A percentile compares a stretch with the other conserved stretches of the same genome.
phyloP scores from a whole-genome alignment of 2,329 filamentous ascomycete genomes.

The Neopestalotiopsis rosae region DNA sequence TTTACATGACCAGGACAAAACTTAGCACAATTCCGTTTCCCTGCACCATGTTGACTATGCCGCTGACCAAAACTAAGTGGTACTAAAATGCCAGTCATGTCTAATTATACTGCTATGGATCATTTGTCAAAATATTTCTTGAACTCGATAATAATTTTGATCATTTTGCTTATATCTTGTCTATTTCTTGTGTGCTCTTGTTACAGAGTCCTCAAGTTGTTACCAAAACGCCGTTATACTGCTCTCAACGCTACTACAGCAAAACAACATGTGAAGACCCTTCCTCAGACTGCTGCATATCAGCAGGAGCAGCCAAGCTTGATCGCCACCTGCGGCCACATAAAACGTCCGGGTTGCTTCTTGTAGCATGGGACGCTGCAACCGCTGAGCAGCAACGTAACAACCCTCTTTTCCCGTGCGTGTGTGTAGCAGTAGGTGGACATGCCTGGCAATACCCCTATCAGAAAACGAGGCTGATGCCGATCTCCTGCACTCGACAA shows the following conservation, averaged over 20 bases:
- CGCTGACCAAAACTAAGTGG: too few relatives aligned
- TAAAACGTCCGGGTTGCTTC: background rate
- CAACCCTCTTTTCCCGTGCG: background rate
- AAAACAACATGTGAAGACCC: background rate
- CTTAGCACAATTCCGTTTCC: too few relatives aligned
- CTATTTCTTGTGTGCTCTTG: background rate
- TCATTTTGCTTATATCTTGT: too few relatives aligned
- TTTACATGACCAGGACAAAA: background rate
- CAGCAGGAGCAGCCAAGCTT: background rate
- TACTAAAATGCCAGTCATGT: too few relatives aligned
- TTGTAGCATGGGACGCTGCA: background rate
- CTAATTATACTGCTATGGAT: too few relatives aligned
- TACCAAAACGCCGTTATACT: background rate
- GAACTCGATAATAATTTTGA: too few relatives aligned
- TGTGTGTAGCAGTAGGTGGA: background rate
- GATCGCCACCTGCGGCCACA: background rate
- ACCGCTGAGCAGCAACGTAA: background rate
- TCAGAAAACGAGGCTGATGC: slow-evolving; percentile 1
- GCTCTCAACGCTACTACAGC: background rate
- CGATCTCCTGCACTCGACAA: background rate
- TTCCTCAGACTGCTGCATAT: background rate
- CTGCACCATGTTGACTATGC: too few relatives aligned
- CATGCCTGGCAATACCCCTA: background rate
- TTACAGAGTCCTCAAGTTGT: background rate
- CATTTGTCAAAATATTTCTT: too few relatives aligned